Percentiles rank a stretch among this genome's conserved stretches.
These are phyloP conservation scores for Arctium lappa DNA, from an alignment of 129 eudicot species.

Conservation along the genomic window DNA sequence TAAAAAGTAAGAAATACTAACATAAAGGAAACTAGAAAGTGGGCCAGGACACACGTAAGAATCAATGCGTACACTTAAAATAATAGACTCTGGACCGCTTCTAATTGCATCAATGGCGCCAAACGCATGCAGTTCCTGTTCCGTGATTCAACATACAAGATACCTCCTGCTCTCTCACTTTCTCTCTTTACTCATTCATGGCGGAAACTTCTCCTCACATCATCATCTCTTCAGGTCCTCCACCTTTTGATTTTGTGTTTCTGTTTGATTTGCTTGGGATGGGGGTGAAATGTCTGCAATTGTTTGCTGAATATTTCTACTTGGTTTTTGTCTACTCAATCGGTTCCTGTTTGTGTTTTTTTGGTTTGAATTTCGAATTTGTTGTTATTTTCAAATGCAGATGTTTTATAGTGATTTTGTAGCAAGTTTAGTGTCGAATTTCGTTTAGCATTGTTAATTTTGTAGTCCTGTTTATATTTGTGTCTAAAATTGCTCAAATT, in stretches of 20 bases:
- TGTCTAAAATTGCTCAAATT: neutral
- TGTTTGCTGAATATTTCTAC: conserved; percentile 12
- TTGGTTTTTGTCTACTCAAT: neutral
- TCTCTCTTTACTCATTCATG: conserved; percentile 9
- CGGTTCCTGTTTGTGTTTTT: neutral
- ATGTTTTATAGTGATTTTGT: neutral
- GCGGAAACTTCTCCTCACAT: conserved; percentile 12
- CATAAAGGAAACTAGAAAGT: neutral
- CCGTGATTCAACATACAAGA: neutral
- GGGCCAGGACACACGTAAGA: neutral
- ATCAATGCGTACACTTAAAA: neutral
- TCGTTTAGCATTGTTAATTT: neutral
- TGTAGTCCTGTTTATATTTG: neutral
- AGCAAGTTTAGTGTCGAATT: neutral
- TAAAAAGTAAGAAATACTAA: too few species aligned
- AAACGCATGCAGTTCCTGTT: neutral
- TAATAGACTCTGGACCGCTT: neutral
- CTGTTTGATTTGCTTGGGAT: neutral
- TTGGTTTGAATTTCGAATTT: neutral
- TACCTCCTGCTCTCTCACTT: neutral
- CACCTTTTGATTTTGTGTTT: neutral
- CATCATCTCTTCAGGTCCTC: conserved; percentile 18
- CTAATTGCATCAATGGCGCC: conserved; percentile 12
- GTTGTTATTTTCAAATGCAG: conserved; percentile 4
- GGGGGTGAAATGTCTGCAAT: neutral